Conservation (phyloP, 139 green algal genomes). For the Chlorella sp. region DNA sequence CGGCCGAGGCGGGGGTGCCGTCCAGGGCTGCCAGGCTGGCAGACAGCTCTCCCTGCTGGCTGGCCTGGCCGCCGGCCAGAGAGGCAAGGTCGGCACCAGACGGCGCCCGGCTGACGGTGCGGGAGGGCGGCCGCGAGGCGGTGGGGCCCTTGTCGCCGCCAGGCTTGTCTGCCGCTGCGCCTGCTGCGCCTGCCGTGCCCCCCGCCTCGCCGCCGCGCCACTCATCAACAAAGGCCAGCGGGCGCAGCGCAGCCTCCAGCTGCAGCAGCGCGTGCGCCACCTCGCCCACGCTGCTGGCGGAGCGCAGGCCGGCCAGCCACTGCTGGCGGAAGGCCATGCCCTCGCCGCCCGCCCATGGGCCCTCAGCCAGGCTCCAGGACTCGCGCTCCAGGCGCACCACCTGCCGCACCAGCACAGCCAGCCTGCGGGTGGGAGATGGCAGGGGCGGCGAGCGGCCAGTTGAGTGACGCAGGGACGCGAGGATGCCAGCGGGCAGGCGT, state of each 20-base stretch:
- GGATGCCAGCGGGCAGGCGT: neutral
- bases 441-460: neutral
- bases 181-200: neutral
- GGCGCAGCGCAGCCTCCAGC: constrained; percentile 49
- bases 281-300: constrained; percentile 19
- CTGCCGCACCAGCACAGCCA: constrained; percentile 42
- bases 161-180: neutral
- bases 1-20: neutral
- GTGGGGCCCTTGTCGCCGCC: neutral
- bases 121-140: neutral
- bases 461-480: neutral
- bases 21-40: constrained; percentile 3
- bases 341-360: constrained; percentile 42
- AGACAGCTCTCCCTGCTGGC: constrained; percentile 1
- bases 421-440: constrained; percentile 24
- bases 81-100: constrained; percentile 17
- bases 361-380: constrained; percentile 56
- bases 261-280: constrained; percentile 36
- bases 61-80: neutral
- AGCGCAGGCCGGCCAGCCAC: constrained; percentile 36
- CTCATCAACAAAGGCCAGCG: constrained; percentile 21
- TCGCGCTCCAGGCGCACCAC: constrained; percentile 52
- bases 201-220: constrained; percentile 17
- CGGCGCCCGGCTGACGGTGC: constrained; percentile 18
- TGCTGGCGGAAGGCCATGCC: constrained; percentile 29